Evolutionary conservation across 2,329 filamentous ascomycete genomes (phyloP), one percentile per base, ranked within the genome.

Genomic region (Aureobasidium melanogenum): DNA sequence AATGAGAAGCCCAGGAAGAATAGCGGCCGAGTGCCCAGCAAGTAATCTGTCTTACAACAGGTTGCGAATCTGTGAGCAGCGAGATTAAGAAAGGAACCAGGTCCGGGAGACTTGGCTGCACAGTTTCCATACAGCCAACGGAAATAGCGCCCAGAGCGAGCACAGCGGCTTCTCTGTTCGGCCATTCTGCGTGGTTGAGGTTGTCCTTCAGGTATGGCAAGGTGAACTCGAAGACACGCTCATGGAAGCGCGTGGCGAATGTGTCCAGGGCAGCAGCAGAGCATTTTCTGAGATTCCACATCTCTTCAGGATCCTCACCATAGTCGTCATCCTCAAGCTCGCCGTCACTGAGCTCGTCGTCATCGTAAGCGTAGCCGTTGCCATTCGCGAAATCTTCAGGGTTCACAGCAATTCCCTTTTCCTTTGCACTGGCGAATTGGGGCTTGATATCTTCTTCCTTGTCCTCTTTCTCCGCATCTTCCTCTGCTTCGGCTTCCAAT

Each of bases 11-110:
- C 94, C 94, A 99, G 47, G 86, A 81, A 5, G 94, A 96, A 74
- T 97, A 99, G 48, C 94, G 84, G 19, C 92, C 92, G 24, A 99
- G 82, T 6, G 94, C 95, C 94, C 94, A 99, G 75, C 94, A 99
- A 26, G 93, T 97, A 66, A 99, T 99, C 71, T 96, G 91, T 64
- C 94, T 84, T 39, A 99, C 93, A 15, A 97, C 88, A 15, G 94
- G 91, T 74, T 97, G 91, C 1, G 82, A 71, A 70, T 99, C 94
- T 62, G 88, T 84, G 38, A 99, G 81, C 0, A 97, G 82, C 8
- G 88, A 88, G 67, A 97, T 88, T 51, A 99, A 83, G 72, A 96
- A 99, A 1, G 91, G 89, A 2, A 97, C 86, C 43, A 99, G 81
- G 71, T 96, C 88, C 2, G 91, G 91, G 32, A 99, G 83, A 74